Conservation (phyloP, 2,329 filamentous ascomycete species). For the Sclerotinia nivalis region DNA sequence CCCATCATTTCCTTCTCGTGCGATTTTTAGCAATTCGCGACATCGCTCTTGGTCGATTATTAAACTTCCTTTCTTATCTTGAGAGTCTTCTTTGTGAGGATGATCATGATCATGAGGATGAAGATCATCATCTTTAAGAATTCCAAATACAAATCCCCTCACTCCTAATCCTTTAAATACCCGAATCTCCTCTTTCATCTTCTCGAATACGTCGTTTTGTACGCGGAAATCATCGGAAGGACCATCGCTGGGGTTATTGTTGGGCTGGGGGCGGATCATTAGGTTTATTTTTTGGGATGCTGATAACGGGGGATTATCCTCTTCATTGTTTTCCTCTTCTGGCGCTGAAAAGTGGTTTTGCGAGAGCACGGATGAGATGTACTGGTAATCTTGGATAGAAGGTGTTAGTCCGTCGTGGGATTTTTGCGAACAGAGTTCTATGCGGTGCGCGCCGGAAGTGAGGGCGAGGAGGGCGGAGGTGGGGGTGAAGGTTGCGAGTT, state of each 20-base stretch:
- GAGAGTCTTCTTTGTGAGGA: too few species aligned
- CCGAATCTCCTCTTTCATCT: conserved; percentile 47
- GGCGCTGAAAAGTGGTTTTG: too few species aligned
- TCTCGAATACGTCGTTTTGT: background rate
- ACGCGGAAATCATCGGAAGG: background rate
- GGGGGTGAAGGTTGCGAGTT: conserved; percentile 52
- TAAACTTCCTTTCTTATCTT: background rate
- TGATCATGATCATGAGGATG: too few species aligned
- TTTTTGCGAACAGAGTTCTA: conserved; percentile 51
- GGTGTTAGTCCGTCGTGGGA: conserved; percentile 47
- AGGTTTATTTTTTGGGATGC: conserved; percentile 38
- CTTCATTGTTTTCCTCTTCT: too few species aligned
- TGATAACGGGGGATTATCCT: too few species aligned
- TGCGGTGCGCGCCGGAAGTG: conserved; percentile 48
- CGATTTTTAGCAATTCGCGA: conserved; percentile 44
- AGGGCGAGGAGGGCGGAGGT: conserved; percentile 48
- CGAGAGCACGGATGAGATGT: background rate
- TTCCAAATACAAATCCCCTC: conserved; percentile 55
- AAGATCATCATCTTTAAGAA: conserved; percentile 43
- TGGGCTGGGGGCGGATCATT: conserved; percentile 53
- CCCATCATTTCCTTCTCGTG: conserved; percentile 34
- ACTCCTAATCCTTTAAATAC: conserved; percentile 41
- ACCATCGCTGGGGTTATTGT: background rate
- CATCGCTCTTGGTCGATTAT: conserved; percentile 47
- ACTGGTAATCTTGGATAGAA: conserved; percentile 31